Percentiles rank a stretch among this genome's conserved stretches.
Evolutionary conservation across 2,329 filamentous ascomycete genomes (phyloP).

Genomic region (Knoxdaviesia capensis): DNA sequence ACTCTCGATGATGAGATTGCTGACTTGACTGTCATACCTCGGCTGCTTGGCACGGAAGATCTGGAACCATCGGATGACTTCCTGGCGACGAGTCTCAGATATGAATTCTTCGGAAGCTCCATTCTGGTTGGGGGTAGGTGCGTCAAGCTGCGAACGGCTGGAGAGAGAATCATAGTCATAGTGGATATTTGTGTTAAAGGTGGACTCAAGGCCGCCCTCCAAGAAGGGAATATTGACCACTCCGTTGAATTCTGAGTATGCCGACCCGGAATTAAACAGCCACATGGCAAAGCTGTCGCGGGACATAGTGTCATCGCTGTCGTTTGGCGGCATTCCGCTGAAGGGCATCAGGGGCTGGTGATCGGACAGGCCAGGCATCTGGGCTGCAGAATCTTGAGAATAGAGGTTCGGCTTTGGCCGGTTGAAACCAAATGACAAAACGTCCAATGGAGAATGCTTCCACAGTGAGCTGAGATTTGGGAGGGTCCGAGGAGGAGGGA

Average conservation of each 20-base stretch:
- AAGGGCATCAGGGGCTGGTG: slow-evolving; percentile 2
- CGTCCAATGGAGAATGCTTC: slow-evolving; percentile 13
- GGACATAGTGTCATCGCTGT: slow-evolving; percentile 14
- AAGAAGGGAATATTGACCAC: slow-evolving; percentile 24
- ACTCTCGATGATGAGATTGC: slow-evolving; percentile 7
- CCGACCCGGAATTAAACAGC: slow-evolving; percentile 26
- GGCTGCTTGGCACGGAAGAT: slow-evolving; percentile 22
- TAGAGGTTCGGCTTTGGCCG: slow-evolving; percentile 19
- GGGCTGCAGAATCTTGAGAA: slow-evolving; percentile 9
- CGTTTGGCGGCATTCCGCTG: not conserved
- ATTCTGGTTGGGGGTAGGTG: slow-evolving; percentile 18
- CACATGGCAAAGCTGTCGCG: slow-evolving; percentile 27
- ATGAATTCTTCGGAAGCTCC: slow-evolving; percentile 22
- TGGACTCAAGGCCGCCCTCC: slow-evolving; percentile 27
- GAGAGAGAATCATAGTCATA: slow-evolving; percentile 30
- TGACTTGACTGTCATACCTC: slow-evolving; percentile 12
- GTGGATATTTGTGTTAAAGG: slow-evolving; percentile 28
- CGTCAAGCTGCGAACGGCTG: slow-evolving; percentile 23
- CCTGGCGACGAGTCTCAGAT: slow-evolving; percentile 21
- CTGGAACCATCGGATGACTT: slow-evolving; percentile 22
- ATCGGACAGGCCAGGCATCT: slow-evolving; percentile 3
- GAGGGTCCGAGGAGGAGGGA: slow-evolving; percentile 13
- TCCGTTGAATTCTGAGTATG: slow-evolving; percentile 18
- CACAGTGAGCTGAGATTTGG: slow-evolving; percentile 7
- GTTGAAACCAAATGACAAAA: slow-evolving; percentile 14